phyloP scores from a whole-genome alignment of 352 stramenopile species.

The Globisporangium iwayamae region DNA sequence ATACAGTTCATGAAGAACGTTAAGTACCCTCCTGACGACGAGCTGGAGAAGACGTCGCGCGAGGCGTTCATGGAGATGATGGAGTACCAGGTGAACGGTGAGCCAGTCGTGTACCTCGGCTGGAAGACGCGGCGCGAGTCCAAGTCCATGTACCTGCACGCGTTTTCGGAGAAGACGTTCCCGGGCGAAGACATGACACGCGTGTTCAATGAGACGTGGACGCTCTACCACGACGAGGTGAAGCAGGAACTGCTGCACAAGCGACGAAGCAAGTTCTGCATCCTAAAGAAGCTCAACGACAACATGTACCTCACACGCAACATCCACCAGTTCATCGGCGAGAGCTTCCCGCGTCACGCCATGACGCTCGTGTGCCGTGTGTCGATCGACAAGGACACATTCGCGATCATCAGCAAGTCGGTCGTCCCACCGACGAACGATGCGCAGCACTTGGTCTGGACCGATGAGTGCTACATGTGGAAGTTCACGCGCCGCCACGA shows the following conservation, averaged over 20 bases:
- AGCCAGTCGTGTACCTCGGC: conserved; percentile 55
- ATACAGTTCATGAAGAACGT: conserved; percentile 89
- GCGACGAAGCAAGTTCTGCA: conserved; percentile 79
- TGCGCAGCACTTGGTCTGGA: conserved; percentile 85
- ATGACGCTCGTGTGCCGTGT: conserved; percentile 82
- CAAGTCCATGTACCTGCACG: conserved; percentile 86
- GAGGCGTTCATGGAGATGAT: conserved; percentile 81
- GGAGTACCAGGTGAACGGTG: conserved; percentile 75
- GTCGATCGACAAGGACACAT: conserved; percentile 80
- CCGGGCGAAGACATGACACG: conserved; percentile 63
- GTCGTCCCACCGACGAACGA: conserved; percentile 76
- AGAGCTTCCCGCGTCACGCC: conserved; percentile 80
- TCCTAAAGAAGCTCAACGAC: conserved; percentile 82
- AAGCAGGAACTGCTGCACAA: conserved; percentile 71
- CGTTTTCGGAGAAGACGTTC: conserved; percentile 74
- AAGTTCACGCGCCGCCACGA: conserved; percentile 62
- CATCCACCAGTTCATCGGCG: conserved; percentile 86
- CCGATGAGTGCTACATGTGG: conserved; percentile 85
- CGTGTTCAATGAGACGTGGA: conserved; percentile 79
- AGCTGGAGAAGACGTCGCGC: conserved; percentile 73
- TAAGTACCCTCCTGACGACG: conserved; percentile 72
- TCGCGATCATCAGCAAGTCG: conserved; percentile 80
- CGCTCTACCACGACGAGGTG: conserved; percentile 67
- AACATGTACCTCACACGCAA: conserved; percentile 85
- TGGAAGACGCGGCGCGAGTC: conserved; percentile 82